These are phyloP conservation scores for Kuraishia cidri DNA, from an alignment of 805 yeast species.

Conservation along the genomic window DNA sequence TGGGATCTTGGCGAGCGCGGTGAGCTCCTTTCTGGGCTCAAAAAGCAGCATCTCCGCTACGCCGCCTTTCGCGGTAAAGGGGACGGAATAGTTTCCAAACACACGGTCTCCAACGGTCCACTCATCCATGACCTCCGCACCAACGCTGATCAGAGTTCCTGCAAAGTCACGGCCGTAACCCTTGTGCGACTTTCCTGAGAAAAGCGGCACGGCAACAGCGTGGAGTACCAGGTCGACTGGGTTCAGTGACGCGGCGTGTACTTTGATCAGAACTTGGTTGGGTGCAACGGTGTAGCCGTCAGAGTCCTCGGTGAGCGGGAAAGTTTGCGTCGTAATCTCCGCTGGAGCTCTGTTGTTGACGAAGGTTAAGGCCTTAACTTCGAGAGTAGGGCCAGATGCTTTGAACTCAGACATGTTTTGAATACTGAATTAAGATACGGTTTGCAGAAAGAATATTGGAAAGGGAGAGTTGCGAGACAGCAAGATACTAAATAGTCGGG, in stretches of 20 bases:
- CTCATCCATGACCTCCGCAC: conserved; percentile 5
- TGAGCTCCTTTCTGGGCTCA: background rate
- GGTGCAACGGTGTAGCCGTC: background rate
- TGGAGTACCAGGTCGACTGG: background rate
- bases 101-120: conserved; percentile 12
- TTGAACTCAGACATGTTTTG: too few species aligned
- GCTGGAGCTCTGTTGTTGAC: background rate
- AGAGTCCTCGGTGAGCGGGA: background rate
- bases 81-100: conserved; percentile 6
- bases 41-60: background rate
- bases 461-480: too few species aligned
- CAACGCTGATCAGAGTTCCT: conserved; percentile 12
- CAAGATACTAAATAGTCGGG: too few species aligned
- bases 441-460: too few species aligned
- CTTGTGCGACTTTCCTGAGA: background rate
- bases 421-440: too few species aligned
- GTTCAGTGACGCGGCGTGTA: conserved; percentile 2
- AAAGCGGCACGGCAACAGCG: background rate
- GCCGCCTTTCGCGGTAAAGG: background rate
- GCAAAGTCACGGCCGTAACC: conserved; percentile 14
- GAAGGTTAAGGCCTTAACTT: too few species aligned
- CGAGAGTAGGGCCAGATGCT: too few species aligned
- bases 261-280: background rate
- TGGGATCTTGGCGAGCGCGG: conserved; percentile 26
- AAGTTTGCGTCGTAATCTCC: background rate